These are phyloP conservation scores for Exophiala aquamarina DNA, from an alignment of 2,329 filamentous ascomycete genomes.

Conservation along the genomic window DNA sequence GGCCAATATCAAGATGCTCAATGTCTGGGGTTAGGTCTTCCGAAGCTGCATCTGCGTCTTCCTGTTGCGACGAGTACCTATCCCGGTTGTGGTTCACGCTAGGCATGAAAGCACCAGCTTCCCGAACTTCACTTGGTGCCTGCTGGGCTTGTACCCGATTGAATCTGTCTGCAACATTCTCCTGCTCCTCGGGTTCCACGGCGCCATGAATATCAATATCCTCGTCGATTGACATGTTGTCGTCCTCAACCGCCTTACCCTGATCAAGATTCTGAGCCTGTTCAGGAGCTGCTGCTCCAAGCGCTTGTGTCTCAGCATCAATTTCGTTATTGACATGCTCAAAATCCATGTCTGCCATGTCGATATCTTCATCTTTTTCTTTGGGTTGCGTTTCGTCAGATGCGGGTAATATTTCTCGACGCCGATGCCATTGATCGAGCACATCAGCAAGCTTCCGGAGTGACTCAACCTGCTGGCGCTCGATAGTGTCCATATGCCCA, in stretches of 20 bases:
- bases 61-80: slow-evolving; percentile 27
- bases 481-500: slow-evolving; percentile 23
- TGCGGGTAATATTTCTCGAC: slow-evolving; percentile 73
- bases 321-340: slow-evolving; percentile 88
- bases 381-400: slow-evolving; percentile 53
- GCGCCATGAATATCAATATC: slow-evolving; percentile 59
- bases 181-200: slow-evolving; percentile 26
- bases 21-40: slow-evolving; percentile 16
- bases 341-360: slow-evolving; percentile 80
- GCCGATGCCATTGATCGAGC: slow-evolving; percentile 89
- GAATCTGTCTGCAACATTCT: slow-evolving; percentile 37
- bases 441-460: slow-evolving; percentile 95
- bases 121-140: slow-evolving; percentile 40
- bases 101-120: slow-evolving; percentile 56
- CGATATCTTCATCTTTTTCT: slow-evolving; percentile 60
- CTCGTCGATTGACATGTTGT: slow-evolving; percentile 56
- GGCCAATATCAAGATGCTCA: slow-evolving; percentile 70
- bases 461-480: slow-evolving; percentile 58
- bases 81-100: slow-evolving; percentile 37
- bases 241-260: slow-evolving; percentile 77
- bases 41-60: slow-evolving; percentile 51
- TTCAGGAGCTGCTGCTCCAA: slow-evolving; percentile 85
- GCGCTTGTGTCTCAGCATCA: slow-evolving; percentile 82
- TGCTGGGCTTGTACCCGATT: slow-evolving; percentile 33
- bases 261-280: slow-evolving; percentile 84